Conservation (phyloP, 306 rosid genomes). For the Vachellia pachyceras region DNA sequence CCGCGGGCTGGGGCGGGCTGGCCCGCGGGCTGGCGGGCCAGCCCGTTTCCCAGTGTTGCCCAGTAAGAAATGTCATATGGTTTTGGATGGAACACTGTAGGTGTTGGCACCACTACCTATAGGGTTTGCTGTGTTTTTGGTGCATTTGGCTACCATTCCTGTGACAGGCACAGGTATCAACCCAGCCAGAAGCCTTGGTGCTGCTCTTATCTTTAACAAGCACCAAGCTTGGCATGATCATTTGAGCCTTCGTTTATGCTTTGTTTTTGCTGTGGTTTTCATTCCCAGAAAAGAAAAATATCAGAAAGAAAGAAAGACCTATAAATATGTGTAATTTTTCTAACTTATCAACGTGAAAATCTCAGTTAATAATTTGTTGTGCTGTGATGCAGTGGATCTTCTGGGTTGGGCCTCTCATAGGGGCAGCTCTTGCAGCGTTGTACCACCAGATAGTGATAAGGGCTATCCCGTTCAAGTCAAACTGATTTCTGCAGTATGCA, state of each 20-base stretch:
- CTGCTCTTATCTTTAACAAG: slow-evolving; percentile 45
- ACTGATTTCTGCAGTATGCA: background rate
- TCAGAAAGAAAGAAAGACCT: too few species aligned
- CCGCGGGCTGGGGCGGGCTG: too few species aligned
- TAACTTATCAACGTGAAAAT: too few species aligned
- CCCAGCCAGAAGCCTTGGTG: slow-evolving; percentile 51
- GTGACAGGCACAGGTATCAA: slow-evolving; percentile 51
- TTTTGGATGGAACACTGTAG: slow-evolving; percentile 13
- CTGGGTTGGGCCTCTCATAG: slow-evolving; percentile 43
- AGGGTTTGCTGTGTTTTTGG: slow-evolving; percentile 53
- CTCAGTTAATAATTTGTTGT: background rate
- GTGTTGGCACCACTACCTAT: slow-evolving; percentile 50
- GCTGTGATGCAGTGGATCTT: slow-evolving; percentile 43
- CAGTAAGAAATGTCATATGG: too few species aligned
- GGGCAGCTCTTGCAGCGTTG: slow-evolving; percentile 43
- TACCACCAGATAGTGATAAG: slow-evolving; percentile 45
- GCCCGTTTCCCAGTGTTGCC: too few species aligned
- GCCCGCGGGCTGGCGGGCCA: too few species aligned
- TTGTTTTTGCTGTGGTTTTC: background rate
- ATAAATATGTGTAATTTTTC: too few species aligned
- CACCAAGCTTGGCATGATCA: slow-evolving; percentile 43
- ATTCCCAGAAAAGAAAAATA: too few species aligned
- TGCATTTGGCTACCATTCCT: slow-evolving; percentile 52
- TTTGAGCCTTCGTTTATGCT: slow-evolving; percentile 28
- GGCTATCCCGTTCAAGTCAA: slow-evolving; percentile 43